Evolutionary conservation across 257 asterid genomes (phyloP).

Genomic region (Solanum rostratum): DNA sequence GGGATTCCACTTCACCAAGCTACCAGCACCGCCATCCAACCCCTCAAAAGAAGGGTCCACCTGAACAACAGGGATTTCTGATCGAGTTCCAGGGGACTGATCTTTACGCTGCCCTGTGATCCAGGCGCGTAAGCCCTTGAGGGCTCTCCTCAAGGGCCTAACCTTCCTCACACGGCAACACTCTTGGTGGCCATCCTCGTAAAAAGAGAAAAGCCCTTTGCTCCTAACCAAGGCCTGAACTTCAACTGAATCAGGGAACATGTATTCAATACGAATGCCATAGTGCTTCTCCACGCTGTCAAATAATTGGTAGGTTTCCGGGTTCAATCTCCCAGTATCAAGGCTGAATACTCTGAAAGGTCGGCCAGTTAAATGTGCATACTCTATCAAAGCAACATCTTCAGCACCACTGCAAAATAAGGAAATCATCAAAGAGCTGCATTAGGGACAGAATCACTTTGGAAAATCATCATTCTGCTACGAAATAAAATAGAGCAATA

Average conservation of each 20-base stretch:
- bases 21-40: conserved; percentile 62
- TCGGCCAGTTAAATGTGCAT: conserved; percentile 70
- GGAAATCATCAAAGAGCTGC: background rate
- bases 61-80: conserved; percentile 70
- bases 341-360: conserved; percentile 83
- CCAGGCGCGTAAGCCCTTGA: conserved; percentile 81
- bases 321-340: conserved; percentile 82
- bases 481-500: background rate
- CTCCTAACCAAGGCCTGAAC: conserved; percentile 69
- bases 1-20: conserved; percentile 90
- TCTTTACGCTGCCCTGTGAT: conserved; percentile 88
- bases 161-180: conserved; percentile 92
- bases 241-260: conserved; percentile 78
- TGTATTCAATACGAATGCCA: conserved; percentile 65
- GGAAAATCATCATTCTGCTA: background rate
- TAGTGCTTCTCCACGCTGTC: conserved; percentile 77
- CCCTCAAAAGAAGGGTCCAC: conserved; percentile 86
- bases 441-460: background rate
- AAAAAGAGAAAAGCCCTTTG: conserved; percentile 87
- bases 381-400: conserved; percentile 80
- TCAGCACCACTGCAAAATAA: conserved; percentile 69
- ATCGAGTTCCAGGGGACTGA: conserved; percentile 89
- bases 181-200: conserved; percentile 88
- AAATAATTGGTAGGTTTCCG: conserved; percentile 65
- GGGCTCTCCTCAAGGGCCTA: conserved; percentile 62